Conservation (phyloP, 2,329 filamentous ascomycete species). For the Colletotrichum endophyticum region DNA sequence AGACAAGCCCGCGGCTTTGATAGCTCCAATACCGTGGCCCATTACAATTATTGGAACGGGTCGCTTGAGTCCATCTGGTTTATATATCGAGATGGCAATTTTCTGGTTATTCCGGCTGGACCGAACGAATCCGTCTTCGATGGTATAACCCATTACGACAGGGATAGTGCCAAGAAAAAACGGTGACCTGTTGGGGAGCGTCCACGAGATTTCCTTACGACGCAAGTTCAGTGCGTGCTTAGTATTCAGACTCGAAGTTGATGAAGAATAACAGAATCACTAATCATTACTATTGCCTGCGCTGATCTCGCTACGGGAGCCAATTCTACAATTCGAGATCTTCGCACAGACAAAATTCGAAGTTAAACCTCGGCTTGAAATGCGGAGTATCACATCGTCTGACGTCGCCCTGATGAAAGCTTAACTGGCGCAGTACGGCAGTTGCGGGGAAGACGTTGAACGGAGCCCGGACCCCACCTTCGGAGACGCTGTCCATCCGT, state of each 20-base stretch:
- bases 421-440: neutral
- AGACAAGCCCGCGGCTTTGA: conserved; percentile 9
- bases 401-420: conserved; percentile 1
- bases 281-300: neutral
- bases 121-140: neutral
- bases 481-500: neutral
- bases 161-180: no score
- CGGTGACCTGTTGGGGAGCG: neutral
- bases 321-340: neutral
- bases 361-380: neutral
- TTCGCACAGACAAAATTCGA: neutral
- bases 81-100: conserved; percentile 8
- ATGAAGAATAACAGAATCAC: neutral
- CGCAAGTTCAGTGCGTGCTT: neutral
- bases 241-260: neutral
- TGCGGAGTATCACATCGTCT: neutral
- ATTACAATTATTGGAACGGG: neutral
- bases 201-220: neutral
- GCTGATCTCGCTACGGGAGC: neutral
- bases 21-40: conserved; percentile 12
- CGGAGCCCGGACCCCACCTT: neutral
- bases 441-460: conserved; percentile 3
- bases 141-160: conserved; percentile 3
- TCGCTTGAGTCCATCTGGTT: neutral
- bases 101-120: conserved; percentile 1